Evolutionary conservation across 2,329 filamentous ascomycete species (phyloP).

Genomic region (Fusarium continuum): DNA sequence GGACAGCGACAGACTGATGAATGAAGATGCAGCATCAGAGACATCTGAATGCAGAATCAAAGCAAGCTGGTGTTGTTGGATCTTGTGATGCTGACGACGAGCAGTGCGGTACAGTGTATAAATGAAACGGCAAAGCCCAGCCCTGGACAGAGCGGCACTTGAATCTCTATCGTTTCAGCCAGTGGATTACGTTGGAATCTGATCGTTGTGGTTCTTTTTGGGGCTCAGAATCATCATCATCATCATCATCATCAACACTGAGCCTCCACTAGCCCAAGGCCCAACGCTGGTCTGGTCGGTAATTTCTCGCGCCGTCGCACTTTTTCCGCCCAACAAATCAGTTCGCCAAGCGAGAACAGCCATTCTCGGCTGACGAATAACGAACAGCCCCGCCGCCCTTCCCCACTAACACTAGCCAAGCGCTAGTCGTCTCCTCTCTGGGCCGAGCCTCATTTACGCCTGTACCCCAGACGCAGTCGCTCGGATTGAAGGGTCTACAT

Average conservation of each 20-base stretch:
- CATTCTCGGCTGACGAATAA: slow-evolving; percentile 8
- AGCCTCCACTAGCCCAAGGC: background rate
- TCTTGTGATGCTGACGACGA: slow-evolving; percentile 31
- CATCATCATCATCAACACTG: background rate
- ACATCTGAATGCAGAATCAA: slow-evolving; percentile 2
- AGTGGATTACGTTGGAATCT: slow-evolving; percentile 22
- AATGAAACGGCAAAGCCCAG: slow-evolving; percentile 16
- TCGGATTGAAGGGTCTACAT: slow-evolving; percentile 1
- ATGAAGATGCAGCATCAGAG: slow-evolving; percentile 28
- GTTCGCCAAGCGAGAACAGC: slow-evolving; percentile 4
- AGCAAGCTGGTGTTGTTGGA: background rate
- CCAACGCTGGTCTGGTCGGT: background rate
- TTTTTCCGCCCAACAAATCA: slow-evolving; percentile 7
- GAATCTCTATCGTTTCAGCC: slow-evolving; percentile 10
- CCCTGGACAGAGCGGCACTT: slow-evolving; percentile 6
- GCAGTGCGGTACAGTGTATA: slow-evolving; percentile 14
- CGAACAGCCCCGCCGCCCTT: too few relatives aligned
- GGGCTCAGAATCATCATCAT: background rate
- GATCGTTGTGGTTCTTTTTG: background rate
- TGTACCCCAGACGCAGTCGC: slow-evolving; percentile 21
- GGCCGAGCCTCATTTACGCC: slow-evolving; percentile 20
- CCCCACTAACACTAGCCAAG: background rate
- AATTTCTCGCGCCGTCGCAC: background rate
- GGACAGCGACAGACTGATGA: slow-evolving; percentile 6
- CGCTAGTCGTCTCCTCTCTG: too few relatives aligned